phyloP scores from a whole-genome alignment of 306 rosid genomes.

The Cucumis cinereus region DNA sequence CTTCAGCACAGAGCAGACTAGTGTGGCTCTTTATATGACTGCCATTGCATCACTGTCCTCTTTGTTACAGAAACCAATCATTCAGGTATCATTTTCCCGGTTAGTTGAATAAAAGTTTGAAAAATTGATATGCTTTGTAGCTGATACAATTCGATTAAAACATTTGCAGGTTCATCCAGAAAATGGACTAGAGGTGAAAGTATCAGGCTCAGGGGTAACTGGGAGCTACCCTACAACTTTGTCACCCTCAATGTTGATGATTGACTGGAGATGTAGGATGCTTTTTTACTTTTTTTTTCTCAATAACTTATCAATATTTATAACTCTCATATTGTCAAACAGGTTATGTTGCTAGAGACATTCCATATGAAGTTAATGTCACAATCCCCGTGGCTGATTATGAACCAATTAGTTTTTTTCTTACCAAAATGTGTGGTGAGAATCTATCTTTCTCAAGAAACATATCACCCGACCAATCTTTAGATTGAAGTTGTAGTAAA shows the following conservation, averaged over 20 bases:
- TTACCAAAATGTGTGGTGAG: constrained; percentile 83
- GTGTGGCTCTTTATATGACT: constrained; percentile 56
- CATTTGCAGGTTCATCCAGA: constrained; percentile 51
- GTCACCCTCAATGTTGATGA: constrained; percentile 66
- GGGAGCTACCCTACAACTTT: constrained; percentile 80
- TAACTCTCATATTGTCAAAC: constrained; percentile 12
- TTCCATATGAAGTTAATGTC: constrained; percentile 61
- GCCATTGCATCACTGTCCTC: constrained; percentile 78
- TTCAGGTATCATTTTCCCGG: constrained; percentile 35
- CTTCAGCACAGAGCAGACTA: constrained; percentile 55
- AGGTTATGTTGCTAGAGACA: constrained; percentile 50
- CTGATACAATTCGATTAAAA: not conserved
- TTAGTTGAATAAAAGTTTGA: constrained; percentile 3
- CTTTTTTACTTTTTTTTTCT: constrained; percentile 4
- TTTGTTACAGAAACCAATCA: constrained; percentile 56
- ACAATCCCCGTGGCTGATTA: constrained; percentile 72
- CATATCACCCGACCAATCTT: not conserved
- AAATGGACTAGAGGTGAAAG: constrained; percentile 44
- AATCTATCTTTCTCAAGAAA: constrained; percentile 3
- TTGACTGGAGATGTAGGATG: constrained; percentile 89
- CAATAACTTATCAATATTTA: constrained; percentile 3
- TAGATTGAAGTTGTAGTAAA: not conserved
- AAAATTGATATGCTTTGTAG: constrained; percentile 2
- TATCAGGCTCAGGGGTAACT: constrained; percentile 69
- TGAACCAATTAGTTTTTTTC: constrained; percentile 64